phyloP scores from a whole-genome alignment of 2,329 filamentous ascomycete genomes.

The Exophiala oligosperma region DNA sequence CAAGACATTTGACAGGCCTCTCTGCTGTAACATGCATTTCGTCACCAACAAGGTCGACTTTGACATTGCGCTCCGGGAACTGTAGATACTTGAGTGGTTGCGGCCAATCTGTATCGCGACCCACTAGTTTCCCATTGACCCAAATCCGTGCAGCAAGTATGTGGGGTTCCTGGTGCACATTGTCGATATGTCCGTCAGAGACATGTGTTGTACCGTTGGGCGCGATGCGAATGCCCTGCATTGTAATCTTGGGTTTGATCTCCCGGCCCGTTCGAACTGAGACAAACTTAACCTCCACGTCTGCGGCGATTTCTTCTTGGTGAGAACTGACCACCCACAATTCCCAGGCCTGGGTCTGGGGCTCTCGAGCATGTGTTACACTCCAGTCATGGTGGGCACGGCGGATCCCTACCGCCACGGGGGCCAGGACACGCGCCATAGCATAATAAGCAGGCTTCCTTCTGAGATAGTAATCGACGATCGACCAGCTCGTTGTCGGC shows the following conservation, averaged over 20 bases:
- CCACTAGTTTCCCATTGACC: slow-evolving; percentile 52
- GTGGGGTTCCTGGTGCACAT: slow-evolving; percentile 50
- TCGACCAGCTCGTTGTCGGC: slow-evolving; percentile 63
- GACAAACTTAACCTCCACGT: slow-evolving; percentile 50
- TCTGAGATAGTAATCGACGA: slow-evolving; percentile 61
- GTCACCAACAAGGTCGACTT: slow-evolving; percentile 43
- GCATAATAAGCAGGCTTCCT: slow-evolving; percentile 64
- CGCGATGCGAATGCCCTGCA: slow-evolving; percentile 48
- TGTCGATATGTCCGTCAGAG: slow-evolving; percentile 51
- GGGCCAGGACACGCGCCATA: slow-evolving; percentile 58
- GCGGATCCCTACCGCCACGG: slow-evolving; percentile 58
- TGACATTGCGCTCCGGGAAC: slow-evolving; percentile 52
- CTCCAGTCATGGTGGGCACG: slow-evolving; percentile 62
- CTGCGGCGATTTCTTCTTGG: slow-evolving; percentile 34
- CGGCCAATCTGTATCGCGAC: slow-evolving; percentile 61
- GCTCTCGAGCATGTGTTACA: slow-evolving; percentile 57
- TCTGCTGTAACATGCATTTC: slow-evolving; percentile 48
- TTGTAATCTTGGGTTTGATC: slow-evolving; percentile 52
- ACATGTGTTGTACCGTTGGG: slow-evolving; percentile 59
- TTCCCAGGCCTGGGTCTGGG: slow-evolving; percentile 54
- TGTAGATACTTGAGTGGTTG: slow-evolving; percentile 62
- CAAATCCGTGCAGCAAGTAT: slow-evolving; percentile 55
- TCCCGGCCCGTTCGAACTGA: slow-evolving; percentile 56
- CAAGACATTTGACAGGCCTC: slow-evolving; percentile 60
- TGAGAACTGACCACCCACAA: slow-evolving; percentile 58